These are phyloP conservation scores for Phyllosticta capitalensis DNA, from an alignment of 2,329 filamentous ascomycete species.

Conservation along the genomic window DNA sequence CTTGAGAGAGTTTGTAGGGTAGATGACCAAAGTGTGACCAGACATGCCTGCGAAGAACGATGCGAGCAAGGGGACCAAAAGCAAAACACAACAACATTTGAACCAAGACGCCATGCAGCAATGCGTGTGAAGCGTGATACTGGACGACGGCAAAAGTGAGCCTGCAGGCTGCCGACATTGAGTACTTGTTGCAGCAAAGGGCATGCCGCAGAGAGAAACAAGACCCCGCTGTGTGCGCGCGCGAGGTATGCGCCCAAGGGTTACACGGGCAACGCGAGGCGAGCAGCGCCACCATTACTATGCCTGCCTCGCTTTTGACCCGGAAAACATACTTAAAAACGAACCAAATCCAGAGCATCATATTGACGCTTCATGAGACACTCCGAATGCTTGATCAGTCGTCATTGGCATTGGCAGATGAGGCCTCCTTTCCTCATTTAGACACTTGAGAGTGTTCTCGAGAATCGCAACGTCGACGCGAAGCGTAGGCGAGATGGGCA, in stretches of 20 bases:
- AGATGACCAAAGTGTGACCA: not conserved
- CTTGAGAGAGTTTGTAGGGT: not conserved
- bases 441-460: slow-evolving; percentile 24
- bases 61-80: not conserved
- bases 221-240: not conserved
- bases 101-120: slow-evolving; percentile 10
- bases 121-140: slow-evolving; percentile 8
- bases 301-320: not conserved
- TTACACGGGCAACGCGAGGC: slow-evolving; percentile 9
- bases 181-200: slow-evolving; percentile 10
- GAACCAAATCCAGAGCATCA: not conserved
- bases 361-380: not conserved
- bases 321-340: not conserved
- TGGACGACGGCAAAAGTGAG: slow-evolving; percentile 3
- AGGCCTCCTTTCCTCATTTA: slow-evolving; percentile 8
- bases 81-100: slow-evolving; percentile 5
- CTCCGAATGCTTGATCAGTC: not conserved
- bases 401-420: not conserved
- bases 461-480: slow-evolving; percentile 67
- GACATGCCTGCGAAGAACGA: slow-evolving; percentile 3
- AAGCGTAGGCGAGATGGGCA: slow-evolving; percentile 66
- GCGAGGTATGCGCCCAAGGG: slow-evolving; percentile 1
- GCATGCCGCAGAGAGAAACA: slow-evolving; percentile 11
- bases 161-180: slow-evolving; percentile 5
- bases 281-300: slow-evolving; percentile 4